Evolutionary conservation across 2,329 filamentous ascomycete genomes (phyloP), one percentile per base, ranked within the genome.

Genomic region (Colletotrichum lentis): DNA sequence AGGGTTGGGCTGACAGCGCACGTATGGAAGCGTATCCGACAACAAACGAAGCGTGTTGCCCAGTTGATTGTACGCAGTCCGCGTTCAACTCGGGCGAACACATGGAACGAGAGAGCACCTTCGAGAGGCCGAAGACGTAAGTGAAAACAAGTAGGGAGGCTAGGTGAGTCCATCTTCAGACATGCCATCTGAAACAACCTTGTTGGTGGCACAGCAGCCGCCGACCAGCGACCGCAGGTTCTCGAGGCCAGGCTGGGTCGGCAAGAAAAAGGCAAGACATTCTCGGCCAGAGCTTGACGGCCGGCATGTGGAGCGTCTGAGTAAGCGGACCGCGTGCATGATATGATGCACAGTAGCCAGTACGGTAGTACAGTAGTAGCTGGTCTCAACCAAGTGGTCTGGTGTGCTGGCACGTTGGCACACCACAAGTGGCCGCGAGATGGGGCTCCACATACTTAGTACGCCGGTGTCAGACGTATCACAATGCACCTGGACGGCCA

Each of bases 231-330:
- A 16, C 6, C 55, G 11, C 43, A 18, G n/a, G 5, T 24, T 20
- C 43, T 24, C 31, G 16, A 47, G 22, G 39, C 52, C 53, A 63
- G 49, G 52, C 27, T 49, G 52, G 52, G 47, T 58, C 53, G 52
- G 18, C 54, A 44, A 35, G n/a, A 49, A 20, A 46, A 43, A 4
- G 24, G 52, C 44, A 31, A 50, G 57, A 50, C 31, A 39, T 37
- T 37, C 49, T 41, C 31, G 20, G 49, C 31, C n/a, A 43, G 52
- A 63, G 53, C 61, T 22, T n/a, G 18, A n/a, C 43, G 43, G 43
- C 24, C 53, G 20, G 18, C 11, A 35, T 57, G 60, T 62, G 39
- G 43, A 44, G 41, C 41, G 3, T 22, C 55, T 20, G 10, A 12
- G 44, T 20, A 18, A 12, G 44, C 43, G 39, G 20, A 46, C 55